These are phyloP conservation scores for Phytophthora hybrid DNA, from an alignment of 352 stramenopile genomes.

Conservation along the genomic window DNA sequence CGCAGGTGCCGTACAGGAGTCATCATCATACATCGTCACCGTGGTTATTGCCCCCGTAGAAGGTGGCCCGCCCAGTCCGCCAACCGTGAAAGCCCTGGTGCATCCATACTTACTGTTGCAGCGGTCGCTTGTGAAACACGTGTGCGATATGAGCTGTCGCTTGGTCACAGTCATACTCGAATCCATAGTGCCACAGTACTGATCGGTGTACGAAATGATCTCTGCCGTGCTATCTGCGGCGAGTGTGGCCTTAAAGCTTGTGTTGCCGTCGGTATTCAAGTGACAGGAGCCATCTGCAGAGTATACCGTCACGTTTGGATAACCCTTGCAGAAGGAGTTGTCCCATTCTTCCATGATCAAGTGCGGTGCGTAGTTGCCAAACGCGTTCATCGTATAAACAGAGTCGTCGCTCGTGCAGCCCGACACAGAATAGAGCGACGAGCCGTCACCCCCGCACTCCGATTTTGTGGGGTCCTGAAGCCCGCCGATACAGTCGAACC, in stretches of 20 bases:
- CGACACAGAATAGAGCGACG: slow-evolving; percentile 1
- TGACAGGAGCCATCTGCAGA: slow-evolving; percentile 6
- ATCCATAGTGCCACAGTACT: neutral
- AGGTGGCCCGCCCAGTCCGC: no score
- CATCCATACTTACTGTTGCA: neutral
- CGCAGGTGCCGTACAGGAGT: neutral
- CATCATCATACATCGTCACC: neutral
- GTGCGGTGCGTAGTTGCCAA: slow-evolving; percentile 8
- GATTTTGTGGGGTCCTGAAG: no score
- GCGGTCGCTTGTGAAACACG: neutral
- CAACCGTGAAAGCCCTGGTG: slow-evolving; percentile 1
- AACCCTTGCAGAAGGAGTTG: neutral
- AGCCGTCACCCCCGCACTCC: neutral
- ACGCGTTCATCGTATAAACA: neutral
- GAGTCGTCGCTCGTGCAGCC: slow-evolving; percentile 3
- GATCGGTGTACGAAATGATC: slow-evolving; percentile 4
- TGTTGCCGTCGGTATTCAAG: slow-evolving; percentile 3
- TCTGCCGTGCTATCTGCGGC: neutral
- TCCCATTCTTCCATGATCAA: slow-evolving; percentile 14
- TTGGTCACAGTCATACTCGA: no score
- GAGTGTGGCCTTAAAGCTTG: slow-evolving; percentile 12
- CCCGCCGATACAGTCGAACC: no score
- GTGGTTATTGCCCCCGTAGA: no score
- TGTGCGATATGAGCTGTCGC: neutral
- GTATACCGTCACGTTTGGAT: neutral